Conservation (phyloP, 345 rosid species). For the Hibiscus syriacus region DNA sequence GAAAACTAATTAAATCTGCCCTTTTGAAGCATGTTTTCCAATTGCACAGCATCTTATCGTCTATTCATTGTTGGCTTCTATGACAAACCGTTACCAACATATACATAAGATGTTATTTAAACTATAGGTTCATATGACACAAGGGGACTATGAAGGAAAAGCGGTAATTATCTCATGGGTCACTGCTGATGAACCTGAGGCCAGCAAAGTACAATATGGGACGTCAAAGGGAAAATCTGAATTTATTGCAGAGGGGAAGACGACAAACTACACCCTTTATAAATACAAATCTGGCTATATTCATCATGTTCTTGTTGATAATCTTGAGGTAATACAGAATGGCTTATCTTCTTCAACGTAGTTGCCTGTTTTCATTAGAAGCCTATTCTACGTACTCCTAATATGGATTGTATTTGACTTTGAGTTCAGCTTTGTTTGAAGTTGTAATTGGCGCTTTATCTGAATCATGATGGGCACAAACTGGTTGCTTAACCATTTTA, state of each 20-base stretch:
- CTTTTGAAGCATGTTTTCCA: too few species aligned
- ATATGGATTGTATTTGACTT: neutral
- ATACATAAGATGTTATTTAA: neutral
- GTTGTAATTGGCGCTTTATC: neutral
- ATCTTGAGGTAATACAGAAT: conserved; percentile 55
- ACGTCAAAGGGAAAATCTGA: conserved; percentile 33
- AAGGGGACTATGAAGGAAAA: conserved; percentile 87
- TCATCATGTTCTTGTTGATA: conserved; percentile 70
- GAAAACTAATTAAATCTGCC: too few species aligned
- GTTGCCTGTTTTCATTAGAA: neutral
- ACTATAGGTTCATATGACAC: conserved; percentile 76
- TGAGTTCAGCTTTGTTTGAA: neutral
- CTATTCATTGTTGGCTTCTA: neutral
- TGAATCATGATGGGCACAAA: neutral
- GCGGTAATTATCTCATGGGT: conserved; percentile 91
- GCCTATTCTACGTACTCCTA: neutral
- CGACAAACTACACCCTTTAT: conserved; percentile 61
- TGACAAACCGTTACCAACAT: neutral
- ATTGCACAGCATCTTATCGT: too few species aligned
- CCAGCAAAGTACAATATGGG: conserved; percentile 55
- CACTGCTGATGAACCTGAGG: conserved; percentile 59
- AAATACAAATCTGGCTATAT: conserved; percentile 75
- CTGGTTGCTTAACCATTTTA: neutral
- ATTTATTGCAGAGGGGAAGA: conserved; percentile 50
- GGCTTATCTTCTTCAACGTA: conserved; percentile 3